A percentile compares a stretch with the other conserved stretches of the same genome.
Conservation (phyloP, 2,329 filamentous ascomycete species). For the Nemania sp. region DNA sequence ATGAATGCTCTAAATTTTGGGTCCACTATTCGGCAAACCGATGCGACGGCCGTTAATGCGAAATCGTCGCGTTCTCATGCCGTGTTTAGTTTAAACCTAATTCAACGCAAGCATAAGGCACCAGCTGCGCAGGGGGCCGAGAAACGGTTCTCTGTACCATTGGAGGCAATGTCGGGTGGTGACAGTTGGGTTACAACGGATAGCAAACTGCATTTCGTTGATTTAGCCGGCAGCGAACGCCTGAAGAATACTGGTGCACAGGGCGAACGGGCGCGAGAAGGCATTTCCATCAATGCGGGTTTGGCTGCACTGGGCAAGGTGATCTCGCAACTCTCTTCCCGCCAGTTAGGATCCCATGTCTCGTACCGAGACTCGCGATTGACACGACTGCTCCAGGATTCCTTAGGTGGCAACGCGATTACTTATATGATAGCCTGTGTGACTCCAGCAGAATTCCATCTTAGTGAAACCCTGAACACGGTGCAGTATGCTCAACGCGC, state of each 20-base stretch:
- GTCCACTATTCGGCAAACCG: slow-evolving; percentile 93
- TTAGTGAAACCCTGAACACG: slow-evolving; percentile 97
- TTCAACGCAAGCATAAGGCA: slow-evolving; percentile 80
- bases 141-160: slow-evolving; percentile 87
- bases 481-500: slow-evolving; percentile 97
- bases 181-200: slow-evolving; percentile 85
- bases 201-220: slow-evolving; percentile 98
- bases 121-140: slow-evolving; percentile 70
- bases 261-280: slow-evolving; percentile 92
- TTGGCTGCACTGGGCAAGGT: slow-evolving; percentile 96
- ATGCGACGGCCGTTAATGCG: slow-evolving; percentile 96
- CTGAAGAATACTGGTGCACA: slow-evolving; percentile 97
- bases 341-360: slow-evolving; percentile 87
- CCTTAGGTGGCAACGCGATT: slow-evolving; percentile 94
- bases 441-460: slow-evolving; percentile 94
- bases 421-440: slow-evolving; percentile 99
- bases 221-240: slow-evolving; percentile 95
- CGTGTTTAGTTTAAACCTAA: slow-evolving; percentile 93
- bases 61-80: slow-evolving; percentile 98
- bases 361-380: slow-evolving; percentile 99
- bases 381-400: slow-evolving; percentile 94
- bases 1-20: slow-evolving; percentile 91
- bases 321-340: slow-evolving; percentile 95
- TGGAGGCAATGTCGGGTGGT: slow-evolving; percentile 78
- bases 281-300: slow-evolving; percentile 97